These are phyloP conservation scores for Alternaria novae-zelandiae DNA, from an alignment of 2,329 filamentous ascomycete species.

Conservation along the genomic window DNA sequence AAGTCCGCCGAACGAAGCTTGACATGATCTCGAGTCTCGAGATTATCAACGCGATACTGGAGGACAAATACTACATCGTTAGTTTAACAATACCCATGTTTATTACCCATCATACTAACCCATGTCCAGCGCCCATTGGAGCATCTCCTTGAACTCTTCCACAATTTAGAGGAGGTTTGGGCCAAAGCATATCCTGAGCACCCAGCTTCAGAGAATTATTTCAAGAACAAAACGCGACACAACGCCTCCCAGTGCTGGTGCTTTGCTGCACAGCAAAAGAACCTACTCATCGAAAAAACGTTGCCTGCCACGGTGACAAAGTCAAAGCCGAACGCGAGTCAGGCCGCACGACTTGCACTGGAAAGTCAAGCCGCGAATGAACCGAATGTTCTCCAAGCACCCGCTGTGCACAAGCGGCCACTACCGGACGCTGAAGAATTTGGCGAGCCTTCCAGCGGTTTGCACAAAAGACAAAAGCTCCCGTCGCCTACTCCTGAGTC, in stretches of 20 bases:
- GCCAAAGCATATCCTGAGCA: not conserved
- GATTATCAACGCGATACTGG: too few species aligned
- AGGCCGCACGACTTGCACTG: too few species aligned
- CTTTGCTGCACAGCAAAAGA: not conserved
- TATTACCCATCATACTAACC: not conserved
- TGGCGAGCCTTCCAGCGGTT: not conserved
- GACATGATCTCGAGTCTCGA: not conserved
- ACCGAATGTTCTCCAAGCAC: too few species aligned
- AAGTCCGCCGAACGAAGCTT: rapidly evolving
- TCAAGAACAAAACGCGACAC: not conserved
- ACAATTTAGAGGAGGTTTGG: not conserved
- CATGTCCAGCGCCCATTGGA: not conserved
- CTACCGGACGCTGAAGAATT: not conserved
- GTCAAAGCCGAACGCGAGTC: too few species aligned
- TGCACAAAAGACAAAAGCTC: not conserved
- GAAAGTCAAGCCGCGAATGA: too few species aligned
- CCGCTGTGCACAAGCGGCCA: not conserved
- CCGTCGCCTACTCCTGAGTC: not conserved
- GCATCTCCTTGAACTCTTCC: not conserved
- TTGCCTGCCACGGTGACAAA: not conserved
- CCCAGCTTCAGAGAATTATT: not conserved
- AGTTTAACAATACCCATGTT: rapidly evolving
- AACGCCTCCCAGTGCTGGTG: not conserved
- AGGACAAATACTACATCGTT: not conserved
- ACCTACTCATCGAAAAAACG: not conserved